These are phyloP conservation scores for Diaporthe sp. DNA, from an alignment of 2,329 filamentous ascomycete species.

Conservation along the genomic window DNA sequence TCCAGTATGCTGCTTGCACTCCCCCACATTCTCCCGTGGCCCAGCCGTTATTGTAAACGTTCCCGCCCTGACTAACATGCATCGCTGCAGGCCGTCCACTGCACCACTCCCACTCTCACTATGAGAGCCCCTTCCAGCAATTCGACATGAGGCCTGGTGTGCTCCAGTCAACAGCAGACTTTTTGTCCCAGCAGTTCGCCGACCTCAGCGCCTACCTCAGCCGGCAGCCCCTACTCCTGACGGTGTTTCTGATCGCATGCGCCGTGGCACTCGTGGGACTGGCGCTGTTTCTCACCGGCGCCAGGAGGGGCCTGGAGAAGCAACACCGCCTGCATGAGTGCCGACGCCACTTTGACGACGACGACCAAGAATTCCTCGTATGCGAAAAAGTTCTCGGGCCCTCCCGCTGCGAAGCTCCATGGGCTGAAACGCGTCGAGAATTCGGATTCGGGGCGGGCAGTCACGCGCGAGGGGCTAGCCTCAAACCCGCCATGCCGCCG, in stretches of 20 bases:
- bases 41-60: neutral
- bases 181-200: neutral
- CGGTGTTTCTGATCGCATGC: neutral
- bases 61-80: neutral
- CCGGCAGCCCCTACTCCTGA: neutral
- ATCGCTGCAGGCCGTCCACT: neutral
- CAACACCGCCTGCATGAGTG: neutral
- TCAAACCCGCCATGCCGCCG: constrained; percentile 13
- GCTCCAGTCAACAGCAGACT: neutral
- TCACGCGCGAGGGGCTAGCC: neutral
- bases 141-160: constrained; percentile 12
- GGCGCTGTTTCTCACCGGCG: neutral
- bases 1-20: neutral
- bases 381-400: neutral
- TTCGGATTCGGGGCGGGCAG: neutral
- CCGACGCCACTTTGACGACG: neutral
- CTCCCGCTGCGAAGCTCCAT: neutral
- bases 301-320: neutral
- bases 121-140: constrained; percentile 33
- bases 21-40: neutral
- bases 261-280: neutral
- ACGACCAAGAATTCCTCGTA: neutral
- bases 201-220: neutral
- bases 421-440: neutral
- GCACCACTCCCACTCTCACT: constrained; percentile 25